Base-by-base conservation (phyloP, 2,329 filamentous ascomycete species). In the Aspergillus amoenus region DNA sequence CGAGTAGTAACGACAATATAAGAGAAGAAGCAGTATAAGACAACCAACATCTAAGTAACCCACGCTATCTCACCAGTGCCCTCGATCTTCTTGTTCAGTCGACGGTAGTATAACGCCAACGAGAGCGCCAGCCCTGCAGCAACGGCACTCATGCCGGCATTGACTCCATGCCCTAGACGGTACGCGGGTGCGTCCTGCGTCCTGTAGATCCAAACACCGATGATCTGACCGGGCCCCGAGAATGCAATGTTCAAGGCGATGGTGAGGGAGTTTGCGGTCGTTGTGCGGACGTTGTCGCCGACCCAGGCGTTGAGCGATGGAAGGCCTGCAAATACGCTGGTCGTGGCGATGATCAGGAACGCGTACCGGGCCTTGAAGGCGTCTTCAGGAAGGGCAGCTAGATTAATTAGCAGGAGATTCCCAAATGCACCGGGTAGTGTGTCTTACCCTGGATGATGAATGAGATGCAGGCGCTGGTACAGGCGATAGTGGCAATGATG, bases 181-280 rank as follows among this genome's bases (percentile, higher is more conserved):
- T 55, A 58, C 2, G 37, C 39, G 3, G 51, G 56, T 3, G 30
- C 52, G 32, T 58, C 44, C n/a, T 58, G 45, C 2, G 37, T n/a
- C 32, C 45, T 60, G 21, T 68, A 69, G 18, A 69, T 69, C 66
- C 66, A 69, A 1, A 69, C 64, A 2, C 65, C 67, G 15, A 68
- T 66, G 17, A 69, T 68, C 47, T 68, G 66, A 4, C 67, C 66
- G 2, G 66, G 66, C 0, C 64, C 66, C 2, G 62, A 62, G 52
- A 68, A 65, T 2, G 66, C 62, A 34, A 68, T 64, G 34, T 69
- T 69, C 24, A 68, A 30, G 1, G 63, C 66, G n/a, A 59, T 66
- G 11, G 64, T 60, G 0, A 69, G 52, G 5, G 62, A 61, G 8
- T 49, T 55, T 1, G 57, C 65, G 6, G 62, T 66, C 2, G 67